Conservation (phyloP, 805 yeast genomes). For the Clavispora santaluciae region DNA sequence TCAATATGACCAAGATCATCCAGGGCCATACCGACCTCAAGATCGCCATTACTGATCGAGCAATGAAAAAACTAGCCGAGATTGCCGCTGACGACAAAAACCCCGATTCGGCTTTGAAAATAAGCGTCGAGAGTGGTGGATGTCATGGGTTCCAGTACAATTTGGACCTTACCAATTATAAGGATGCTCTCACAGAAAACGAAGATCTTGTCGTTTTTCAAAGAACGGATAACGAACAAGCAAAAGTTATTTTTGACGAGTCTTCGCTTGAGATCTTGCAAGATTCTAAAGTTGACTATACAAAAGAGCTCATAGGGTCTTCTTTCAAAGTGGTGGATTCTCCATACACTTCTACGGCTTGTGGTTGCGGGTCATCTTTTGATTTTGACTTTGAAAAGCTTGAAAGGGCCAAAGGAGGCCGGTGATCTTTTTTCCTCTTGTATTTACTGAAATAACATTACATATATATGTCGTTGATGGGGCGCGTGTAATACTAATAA, state of each 20-base stretch:
- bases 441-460: background rate
- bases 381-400: conserved; percentile 46
- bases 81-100: conserved; percentile 52
- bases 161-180: conserved; percentile 51
- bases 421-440: background rate
- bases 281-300: conserved; percentile 82
- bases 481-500: conserved; percentile 1
- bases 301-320: conserved; percentile 90
- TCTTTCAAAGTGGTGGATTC: conserved; percentile 88
- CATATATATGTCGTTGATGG: background rate
- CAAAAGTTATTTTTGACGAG: conserved; percentile 73
- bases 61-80: conserved; percentile 46
- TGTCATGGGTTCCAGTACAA: conserved; percentile 97
- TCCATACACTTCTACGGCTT: conserved; percentile 65
- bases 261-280: conserved; percentile 74
- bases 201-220: conserved; percentile 51
- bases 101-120: conserved; percentile 59
- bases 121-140: conserved; percentile 91
- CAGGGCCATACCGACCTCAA: conserved; percentile 34
- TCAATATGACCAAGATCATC: conserved; percentile 28
- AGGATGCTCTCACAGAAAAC: conserved; percentile 28
- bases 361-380: conserved; percentile 45
- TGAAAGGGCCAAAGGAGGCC: conserved; percentile 15
- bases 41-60: conserved; percentile 45
- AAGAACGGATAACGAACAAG: conserved; percentile 47